Conservation (phyloP, 441 rosid genomes). For the Populus hybrid region DNA sequence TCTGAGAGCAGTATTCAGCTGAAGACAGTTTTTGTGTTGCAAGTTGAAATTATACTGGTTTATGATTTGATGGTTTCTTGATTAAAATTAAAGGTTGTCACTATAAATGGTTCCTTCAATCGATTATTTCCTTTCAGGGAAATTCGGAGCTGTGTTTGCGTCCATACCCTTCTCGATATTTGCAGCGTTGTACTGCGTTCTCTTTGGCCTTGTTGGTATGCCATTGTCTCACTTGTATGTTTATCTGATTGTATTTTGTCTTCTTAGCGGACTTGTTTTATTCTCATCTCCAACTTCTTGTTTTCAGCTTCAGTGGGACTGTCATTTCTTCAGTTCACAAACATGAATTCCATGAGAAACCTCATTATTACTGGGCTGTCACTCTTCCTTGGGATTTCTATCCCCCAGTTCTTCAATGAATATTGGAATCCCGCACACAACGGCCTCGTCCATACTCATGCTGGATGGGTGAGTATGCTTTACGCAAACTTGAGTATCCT, state of each 20-base stretch:
- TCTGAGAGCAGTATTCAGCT: neutral
- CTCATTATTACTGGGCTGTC: conserved; percentile 82
- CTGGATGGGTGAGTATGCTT: conserved; percentile 64
- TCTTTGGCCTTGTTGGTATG: conserved; percentile 90
- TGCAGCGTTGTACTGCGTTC: conserved; percentile 80
- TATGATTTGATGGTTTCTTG: neutral
- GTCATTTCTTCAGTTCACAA: conserved; percentile 93
- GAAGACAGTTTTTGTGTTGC: neutral
- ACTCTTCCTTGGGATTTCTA: conserved; percentile 83
- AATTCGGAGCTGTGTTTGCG: conserved; percentile 91
- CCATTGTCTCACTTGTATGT: neutral
- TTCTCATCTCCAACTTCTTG: conserved; percentile 1
- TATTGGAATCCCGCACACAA: conserved; percentile 60
- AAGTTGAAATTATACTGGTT: neutral
- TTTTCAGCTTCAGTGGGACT: conserved; percentile 83
- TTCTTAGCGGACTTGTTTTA: neutral
- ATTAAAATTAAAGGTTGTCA: neutral
- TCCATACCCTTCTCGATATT: conserved; percentile 92
- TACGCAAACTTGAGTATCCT: neutral
- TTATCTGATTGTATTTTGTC: neutral
- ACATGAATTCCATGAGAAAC: conserved; percentile 95
- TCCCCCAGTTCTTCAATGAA: conserved; percentile 81
- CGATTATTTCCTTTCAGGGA: conserved; percentile 47
- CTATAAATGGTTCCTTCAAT: neutral
- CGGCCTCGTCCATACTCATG: conserved; percentile 85